Percentiles rank a stretch among this genome's conserved stretches.
phyloP scores from a whole-genome alignment of 176 grass and related monocot species.

The Lolium perenne region DNA sequence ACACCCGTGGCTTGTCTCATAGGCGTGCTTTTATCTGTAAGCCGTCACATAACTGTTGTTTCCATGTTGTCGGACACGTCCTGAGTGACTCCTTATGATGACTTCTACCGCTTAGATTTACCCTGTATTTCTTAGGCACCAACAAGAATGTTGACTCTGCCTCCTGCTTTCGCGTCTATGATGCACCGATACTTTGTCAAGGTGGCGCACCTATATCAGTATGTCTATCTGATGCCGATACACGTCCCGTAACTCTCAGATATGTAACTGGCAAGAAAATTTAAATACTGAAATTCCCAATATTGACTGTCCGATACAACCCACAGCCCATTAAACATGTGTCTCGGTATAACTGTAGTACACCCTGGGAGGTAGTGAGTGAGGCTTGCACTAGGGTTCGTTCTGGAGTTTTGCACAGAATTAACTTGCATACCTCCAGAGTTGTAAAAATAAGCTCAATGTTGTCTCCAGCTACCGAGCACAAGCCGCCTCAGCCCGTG shows the following conservation, averaged over 20 bases:
- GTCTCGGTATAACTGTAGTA: background rate
- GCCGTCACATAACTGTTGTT: background rate
- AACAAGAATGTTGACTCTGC: background rate
- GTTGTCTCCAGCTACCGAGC: background rate
- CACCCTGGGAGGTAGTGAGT: background rate
- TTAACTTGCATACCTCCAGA: conserved; percentile 12
- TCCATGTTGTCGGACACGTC: background rate
- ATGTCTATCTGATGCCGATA: background rate
- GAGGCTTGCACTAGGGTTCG: background rate
- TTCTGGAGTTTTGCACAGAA: background rate
- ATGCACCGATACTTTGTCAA: conserved; percentile 10
- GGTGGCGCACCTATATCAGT: background rate
- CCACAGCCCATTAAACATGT: background rate
- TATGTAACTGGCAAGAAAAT: background rate
- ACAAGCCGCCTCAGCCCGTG: background rate
- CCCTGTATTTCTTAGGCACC: conserved; percentile 8
- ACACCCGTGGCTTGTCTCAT: background rate
- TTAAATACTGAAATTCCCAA: conserved; percentile 5
- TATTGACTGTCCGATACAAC: background rate
- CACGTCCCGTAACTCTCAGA: background rate
- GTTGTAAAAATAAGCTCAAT: background rate
- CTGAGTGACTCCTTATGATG: background rate
- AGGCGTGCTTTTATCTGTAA: background rate
- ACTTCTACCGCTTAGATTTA: conserved; percentile 10
- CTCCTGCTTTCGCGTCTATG: background rate